Evolutionary conservation across 345 rosid species (phyloP), one percentile per base, ranked within the genome.

Genomic region (Gossypium bickii): DNA sequence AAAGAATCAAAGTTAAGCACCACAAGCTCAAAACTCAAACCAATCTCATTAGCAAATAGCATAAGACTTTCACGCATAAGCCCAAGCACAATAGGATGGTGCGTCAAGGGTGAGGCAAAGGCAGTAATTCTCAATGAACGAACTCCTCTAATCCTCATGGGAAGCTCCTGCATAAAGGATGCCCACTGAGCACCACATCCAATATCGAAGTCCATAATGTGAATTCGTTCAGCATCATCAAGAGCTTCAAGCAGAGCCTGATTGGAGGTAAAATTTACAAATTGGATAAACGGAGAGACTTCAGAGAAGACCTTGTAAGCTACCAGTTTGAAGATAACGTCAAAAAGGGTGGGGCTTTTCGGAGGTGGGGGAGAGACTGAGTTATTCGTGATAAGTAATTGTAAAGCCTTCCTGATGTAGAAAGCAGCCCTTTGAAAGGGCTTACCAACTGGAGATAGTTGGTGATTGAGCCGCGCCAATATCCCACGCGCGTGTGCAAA

Each of bases 381-480:
- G 82, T 82, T 81, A 75, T 73, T 78, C 78, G 59, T 82, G 56
- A 77, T 70, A 67, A 83, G 76, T 76, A 82, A 75, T 78, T 85
- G 90, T 63, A 87, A 80, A 58, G 90, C 90, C 85, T 87, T 88
- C 81, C 77, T 87, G 84, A 87, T 85, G 84, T 85, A 83, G 85
- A 81, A 87, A 84, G 84, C 84, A 69, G 87, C 88, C 80, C 90
- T 83, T 13, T 82, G 79, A 63, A 82, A 74, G 75, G 90, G 90
- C 87, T 85, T 85, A 52, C 90, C 90, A 64, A 79, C 72, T n/a
- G 86, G 76, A 65, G 80, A 67, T 78, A 90, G 86, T 84, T 89
- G 91, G 75, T 90, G 96, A 90, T 90, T 88, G 96, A 90, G 96
- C 96, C 96, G 96, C 93, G 96, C 93, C 93, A 88, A 90, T 90